Conservation (phyloP, 2,329 filamentous ascomycete genomes). For the Immersiporthe knoxdaviesiana region DNA sequence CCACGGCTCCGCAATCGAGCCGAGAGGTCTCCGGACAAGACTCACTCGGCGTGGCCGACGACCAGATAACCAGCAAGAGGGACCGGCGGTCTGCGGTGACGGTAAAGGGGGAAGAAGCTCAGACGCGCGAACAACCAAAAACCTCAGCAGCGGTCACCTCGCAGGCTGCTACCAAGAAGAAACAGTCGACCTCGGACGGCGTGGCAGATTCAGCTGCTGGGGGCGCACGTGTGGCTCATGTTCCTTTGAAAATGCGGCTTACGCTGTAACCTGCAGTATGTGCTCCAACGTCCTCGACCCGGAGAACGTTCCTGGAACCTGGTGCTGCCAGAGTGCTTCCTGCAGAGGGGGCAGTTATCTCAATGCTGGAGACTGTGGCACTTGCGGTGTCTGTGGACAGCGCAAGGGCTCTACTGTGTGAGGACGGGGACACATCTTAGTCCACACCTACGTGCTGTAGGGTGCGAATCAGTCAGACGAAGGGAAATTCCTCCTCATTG, state of each 20-base stretch:
- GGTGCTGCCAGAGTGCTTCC: slow-evolving; percentile 61
- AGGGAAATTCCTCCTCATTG: neutral
- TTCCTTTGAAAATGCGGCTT: slow-evolving; percentile 63
- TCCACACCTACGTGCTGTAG: neutral
- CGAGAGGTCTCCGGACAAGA: neutral
- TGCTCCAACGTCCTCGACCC: slow-evolving; percentile 72
- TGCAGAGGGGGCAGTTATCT: slow-evolving; percentile 64
- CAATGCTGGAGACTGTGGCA: slow-evolving; percentile 70
- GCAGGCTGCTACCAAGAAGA: neutral
- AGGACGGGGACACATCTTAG: too few species aligned
- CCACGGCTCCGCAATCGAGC: neutral
- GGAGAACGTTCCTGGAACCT: slow-evolving; percentile 57
- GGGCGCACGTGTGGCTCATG: slow-evolving; percentile 61
- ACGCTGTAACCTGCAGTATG: slow-evolving; percentile 63
- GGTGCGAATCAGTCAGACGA: neutral
- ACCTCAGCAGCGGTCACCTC: slow-evolving; percentile 3
- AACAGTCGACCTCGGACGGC: neutral
- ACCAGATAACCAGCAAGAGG: slow-evolving; percentile 10
- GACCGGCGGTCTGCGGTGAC: slow-evolving; percentile 4
- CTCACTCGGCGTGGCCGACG: slow-evolving; percentile 20
- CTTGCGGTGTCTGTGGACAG: slow-evolving; percentile 71
- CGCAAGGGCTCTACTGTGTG: slow-evolving; percentile 35
- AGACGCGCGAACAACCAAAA: slow-evolving; percentile 14
- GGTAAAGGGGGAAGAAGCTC: slow-evolving; percentile 9
- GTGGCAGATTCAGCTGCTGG: neutral